phyloP scores from a whole-genome alignment of 306 rosid species.

The Dryas drummondii region DNA sequence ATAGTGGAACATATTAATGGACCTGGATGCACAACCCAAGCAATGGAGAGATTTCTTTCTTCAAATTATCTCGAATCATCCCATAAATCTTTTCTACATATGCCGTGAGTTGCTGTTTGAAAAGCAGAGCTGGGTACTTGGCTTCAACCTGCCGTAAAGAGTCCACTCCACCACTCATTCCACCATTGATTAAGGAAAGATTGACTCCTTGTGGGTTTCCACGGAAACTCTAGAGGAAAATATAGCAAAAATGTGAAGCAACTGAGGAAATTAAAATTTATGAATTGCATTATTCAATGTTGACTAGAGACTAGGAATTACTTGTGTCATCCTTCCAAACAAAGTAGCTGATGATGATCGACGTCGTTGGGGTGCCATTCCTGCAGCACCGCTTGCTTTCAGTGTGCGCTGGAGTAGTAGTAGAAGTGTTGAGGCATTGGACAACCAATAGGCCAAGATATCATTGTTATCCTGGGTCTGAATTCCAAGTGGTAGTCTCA shows the following conservation, averaged over 20 bases:
- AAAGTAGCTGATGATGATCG: constrained; percentile 84
- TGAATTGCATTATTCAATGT: constrained; percentile 10
- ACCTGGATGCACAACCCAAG: constrained; percentile 99
- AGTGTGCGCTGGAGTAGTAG: constrained; percentile 96
- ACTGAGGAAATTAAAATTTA: constrained; percentile 17
- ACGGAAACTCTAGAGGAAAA: constrained; percentile 67
- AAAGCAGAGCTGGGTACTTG: constrained; percentile 91
- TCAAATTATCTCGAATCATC: constrained; percentile 90
- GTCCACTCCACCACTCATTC: constrained; percentile 74
- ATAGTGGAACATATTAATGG: constrained; percentile 13
- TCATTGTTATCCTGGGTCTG: constrained; percentile 91
- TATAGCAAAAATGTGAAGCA: constrained; percentile 16
- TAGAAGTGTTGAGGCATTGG: constrained; percentile 91
- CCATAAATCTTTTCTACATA: constrained; percentile 97
- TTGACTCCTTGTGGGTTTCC: constrained; percentile 90
- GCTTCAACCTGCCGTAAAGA: constrained; percentile 97
- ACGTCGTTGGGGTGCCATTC: constrained; percentile 97
- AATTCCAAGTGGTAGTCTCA: constrained; percentile 34
- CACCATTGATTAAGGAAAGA: constrained; percentile 72
- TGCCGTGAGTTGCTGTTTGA: constrained; percentile 99
- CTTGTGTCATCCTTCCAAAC: constrained; percentile 98
- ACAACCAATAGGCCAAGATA: constrained; percentile 90
- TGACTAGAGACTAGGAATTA: constrained; percentile 36
- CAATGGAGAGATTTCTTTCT: constrained; percentile 95
- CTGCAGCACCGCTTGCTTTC: constrained; percentile 98